phyloP scores from a whole-genome alignment of 192 early-diverging fungal genomes.

The Podila verticillata region DNA sequence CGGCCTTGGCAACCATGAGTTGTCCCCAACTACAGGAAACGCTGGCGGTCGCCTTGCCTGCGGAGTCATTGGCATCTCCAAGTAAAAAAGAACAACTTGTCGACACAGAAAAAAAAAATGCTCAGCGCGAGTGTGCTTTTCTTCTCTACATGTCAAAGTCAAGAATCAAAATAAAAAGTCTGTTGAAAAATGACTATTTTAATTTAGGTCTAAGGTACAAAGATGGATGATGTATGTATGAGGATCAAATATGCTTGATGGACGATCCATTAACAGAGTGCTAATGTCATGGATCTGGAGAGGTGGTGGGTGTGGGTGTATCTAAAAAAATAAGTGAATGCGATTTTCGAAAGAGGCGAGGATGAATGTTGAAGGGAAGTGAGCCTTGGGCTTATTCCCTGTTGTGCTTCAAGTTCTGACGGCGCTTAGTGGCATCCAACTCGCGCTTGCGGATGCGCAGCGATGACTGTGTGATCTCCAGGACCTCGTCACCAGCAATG shows the following conservation, averaged over 20 bases:
- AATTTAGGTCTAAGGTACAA: slow-evolving; percentile 1
- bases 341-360: too few relatives aligned
- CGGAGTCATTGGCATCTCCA: slow-evolving; percentile 87
- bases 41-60: slow-evolving; percentile 88
- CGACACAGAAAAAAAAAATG: slow-evolving; percentile 5
- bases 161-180: too few relatives aligned
- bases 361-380: too few relatives aligned
- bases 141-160: neutral
- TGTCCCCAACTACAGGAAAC: slow-evolving; percentile 84
- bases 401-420: slow-evolving; percentile 21
- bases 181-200: neutral
- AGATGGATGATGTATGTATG: neutral
- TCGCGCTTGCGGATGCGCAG: slow-evolving; percentile 81
- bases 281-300: neutral
- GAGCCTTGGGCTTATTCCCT: slow-evolving; percentile 14
- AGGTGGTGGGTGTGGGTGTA: neutral
- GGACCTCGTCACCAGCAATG: slow-evolving; percentile 81
- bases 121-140: slow-evolving; percentile 39
- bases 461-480: slow-evolving; percentile 81
- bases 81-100: slow-evolving; percentile 49
- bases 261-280: neutral
- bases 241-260: slow-evolving; percentile 7
- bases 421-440: slow-evolving; percentile 73
- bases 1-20: slow-evolving; percentile 74
- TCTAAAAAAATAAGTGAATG: neutral